Evolutionary conservation across 2,329 filamentous ascomycete genomes (phyloP), one percentile per base, ranked within the genome.

Genomic region (Aureobasidium subglaciale): DNA sequence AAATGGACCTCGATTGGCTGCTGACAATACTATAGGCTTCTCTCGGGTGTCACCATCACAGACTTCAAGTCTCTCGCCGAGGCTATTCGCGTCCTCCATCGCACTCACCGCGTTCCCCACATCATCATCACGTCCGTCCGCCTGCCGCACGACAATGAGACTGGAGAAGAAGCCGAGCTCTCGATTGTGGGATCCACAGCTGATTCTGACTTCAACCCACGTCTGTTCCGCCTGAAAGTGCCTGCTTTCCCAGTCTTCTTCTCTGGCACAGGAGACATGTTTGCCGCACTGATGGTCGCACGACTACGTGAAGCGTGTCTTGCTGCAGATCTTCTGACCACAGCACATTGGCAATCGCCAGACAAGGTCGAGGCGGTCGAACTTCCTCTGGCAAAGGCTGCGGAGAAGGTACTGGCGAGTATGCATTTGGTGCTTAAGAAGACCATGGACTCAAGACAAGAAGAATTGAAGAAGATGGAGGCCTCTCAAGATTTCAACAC

Each of bases 231-330:
- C 65, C 85, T 97, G 65, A 83, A 87, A 56, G 89, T 96, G 56
- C 90, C 92, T 0, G 82, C 86, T 25, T 85, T 96, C 58, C 88
- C 96, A 67, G 88, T 90, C 72, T 96, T 93, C 77, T 99, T 97
- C 73, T 90, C 87, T 64, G 93, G 93, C 37, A 97, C 95, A 0
- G 93, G 93, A 43, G 93, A 99, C 74, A 96, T 99, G 92, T 97
- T 99, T 67, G 92, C 90, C 27, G 92, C 92, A 7, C 78, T 99
- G 42, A 90, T 90, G 67, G 84, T 96, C 1, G 88, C 88, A 37
- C 84, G 92, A 27, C 83, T 99, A 66, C 85, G 92, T 57, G 89
- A 97, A 75, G 90, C 89, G 24, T 86, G 89, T 1, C 71, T 75
- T 52, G 72, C 71, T 3, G 73, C 74, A 0, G 67, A 67, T 60